phyloP scores from a whole-genome alignment of 441 rosid species.

The Isatis lusitanica region DNA sequence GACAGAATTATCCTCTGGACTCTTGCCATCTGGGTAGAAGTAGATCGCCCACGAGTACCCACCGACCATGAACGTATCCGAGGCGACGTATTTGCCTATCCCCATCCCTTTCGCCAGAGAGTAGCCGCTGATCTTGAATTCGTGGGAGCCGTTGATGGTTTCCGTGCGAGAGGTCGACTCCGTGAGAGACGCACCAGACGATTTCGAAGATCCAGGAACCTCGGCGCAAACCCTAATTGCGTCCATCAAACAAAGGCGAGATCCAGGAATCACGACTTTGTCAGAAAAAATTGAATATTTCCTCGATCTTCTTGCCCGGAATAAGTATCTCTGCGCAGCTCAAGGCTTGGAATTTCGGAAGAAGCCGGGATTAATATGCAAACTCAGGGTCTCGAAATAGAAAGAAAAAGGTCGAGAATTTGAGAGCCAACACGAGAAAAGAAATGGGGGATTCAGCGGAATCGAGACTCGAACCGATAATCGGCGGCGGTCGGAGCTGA shows the following conservation, averaged over 20 bases:
- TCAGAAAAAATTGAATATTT: not conserved
- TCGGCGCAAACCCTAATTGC: conserved; percentile 36
- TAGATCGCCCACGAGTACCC: conserved; percentile 73
- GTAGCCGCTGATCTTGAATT: conserved; percentile 68
- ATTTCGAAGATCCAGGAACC: conserved; percentile 37
- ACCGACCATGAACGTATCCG: conserved; percentile 69
- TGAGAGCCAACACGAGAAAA: not conserved
- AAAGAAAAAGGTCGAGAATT: not conserved
- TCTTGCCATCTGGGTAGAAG: conserved; percentile 76
- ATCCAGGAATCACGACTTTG: conserved; percentile 19
- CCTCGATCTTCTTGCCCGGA: conserved; percentile 16
- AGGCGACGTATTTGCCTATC: conserved; percentile 64
- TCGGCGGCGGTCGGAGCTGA: conserved; percentile 13
- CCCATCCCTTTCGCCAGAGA: conserved; percentile 66
- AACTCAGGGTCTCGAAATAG: conserved; percentile 11
- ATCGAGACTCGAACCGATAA: not conserved
- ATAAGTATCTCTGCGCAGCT: not conserved
- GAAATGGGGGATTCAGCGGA: not conserved
- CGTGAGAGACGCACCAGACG: conserved; percentile 28
- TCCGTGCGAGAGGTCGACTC: conserved; percentile 66
- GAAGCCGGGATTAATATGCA: not conserved
- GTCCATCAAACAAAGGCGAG: conserved; percentile 26
- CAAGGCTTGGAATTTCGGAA: conserved; percentile 21
- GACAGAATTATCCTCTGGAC: conserved; percentile 63
- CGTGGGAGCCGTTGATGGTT: conserved; percentile 72